Conservation (phyloP, 345 rosid species). For the Triadica sebifera region DNA sequence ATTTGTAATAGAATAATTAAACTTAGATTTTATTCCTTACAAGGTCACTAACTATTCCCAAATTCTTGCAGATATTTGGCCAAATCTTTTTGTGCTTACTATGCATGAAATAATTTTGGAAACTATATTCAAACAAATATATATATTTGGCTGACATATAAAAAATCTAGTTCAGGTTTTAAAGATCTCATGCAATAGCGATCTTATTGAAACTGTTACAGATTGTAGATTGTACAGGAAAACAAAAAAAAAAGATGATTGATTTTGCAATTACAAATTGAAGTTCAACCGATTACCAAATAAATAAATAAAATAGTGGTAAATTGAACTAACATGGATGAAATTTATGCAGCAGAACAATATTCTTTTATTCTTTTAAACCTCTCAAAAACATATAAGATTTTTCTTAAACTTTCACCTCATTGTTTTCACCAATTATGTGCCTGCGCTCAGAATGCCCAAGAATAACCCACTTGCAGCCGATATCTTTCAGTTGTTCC, state of each 20-base stretch:
- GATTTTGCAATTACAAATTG: background rate
- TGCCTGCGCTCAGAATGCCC: conserved; percentile 99
- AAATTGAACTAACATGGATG: background rate
- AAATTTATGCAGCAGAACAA: background rate
- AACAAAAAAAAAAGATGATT: no score
- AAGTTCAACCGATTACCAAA: background rate
- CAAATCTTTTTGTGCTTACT: background rate
- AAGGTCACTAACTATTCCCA: background rate
- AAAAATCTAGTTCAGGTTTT: background rate
- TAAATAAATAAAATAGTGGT: background rate
- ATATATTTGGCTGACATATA: background rate
- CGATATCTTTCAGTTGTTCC: conserved; percentile 86
- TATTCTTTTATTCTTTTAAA: background rate
- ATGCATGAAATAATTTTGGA: background rate
- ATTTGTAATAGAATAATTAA: background rate
- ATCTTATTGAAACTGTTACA: background rate
- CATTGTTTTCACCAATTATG: conserved; percentile 81
- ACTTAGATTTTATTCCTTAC: background rate
- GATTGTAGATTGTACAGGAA: no score
- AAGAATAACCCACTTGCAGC: conserved; percentile 96
- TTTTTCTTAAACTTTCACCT: conserved; percentile 41
- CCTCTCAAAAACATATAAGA: background rate
- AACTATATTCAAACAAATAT: background rate
- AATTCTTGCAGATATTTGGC: background rate
- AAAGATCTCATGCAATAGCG: background rate